These are phyloP conservation scores for Starmerella apicola DNA, from an alignment of 805 yeast species.

Conservation along the genomic window DNA sequence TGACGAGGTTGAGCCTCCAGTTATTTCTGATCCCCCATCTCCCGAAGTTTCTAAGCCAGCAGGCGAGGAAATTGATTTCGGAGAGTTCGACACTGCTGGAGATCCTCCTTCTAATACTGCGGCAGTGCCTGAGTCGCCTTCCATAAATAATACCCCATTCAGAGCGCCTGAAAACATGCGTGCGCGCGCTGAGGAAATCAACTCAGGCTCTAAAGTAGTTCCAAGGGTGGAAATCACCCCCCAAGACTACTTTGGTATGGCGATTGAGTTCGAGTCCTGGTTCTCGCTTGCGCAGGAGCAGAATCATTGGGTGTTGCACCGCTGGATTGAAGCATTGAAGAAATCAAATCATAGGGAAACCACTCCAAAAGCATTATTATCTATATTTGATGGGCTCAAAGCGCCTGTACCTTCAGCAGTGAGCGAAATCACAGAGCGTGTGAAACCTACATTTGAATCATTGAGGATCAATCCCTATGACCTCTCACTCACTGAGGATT, in stretches of 20 bases:
- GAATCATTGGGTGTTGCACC: too few species aligned
- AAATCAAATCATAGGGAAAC: not conserved
- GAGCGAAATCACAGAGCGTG: not conserved
- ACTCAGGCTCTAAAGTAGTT: slow-evolving; percentile 15
- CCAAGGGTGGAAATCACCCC: slow-evolving; percentile 16
- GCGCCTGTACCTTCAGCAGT: not conserved
- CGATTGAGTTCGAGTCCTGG: slow-evolving; percentile 18
- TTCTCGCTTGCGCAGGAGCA: slow-evolving; percentile 5
- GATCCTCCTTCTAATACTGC: not conserved
- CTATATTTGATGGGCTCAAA: too few species aligned
- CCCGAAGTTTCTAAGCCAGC: not conserved
- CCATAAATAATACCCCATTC: not conserved
- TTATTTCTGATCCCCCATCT: not conserved
- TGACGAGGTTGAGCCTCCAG: slow-evolving; percentile 10
- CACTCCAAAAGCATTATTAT: too few species aligned
- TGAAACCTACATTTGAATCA: too few species aligned
- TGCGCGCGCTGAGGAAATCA: slow-evolving; percentile 22
- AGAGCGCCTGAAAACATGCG: slow-evolving; percentile 10
- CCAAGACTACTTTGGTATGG: slow-evolving; percentile 15
- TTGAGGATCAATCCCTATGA: too few species aligned
- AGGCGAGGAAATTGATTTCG: too few species aligned
- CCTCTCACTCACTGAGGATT: not conserved
- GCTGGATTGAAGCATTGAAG: not conserved
- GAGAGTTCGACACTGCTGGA: too few species aligned
- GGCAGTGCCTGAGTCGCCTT: not conserved